Conservation (phyloP, 441 rosid genomes). For the Flueggea neowawraea region DNA sequence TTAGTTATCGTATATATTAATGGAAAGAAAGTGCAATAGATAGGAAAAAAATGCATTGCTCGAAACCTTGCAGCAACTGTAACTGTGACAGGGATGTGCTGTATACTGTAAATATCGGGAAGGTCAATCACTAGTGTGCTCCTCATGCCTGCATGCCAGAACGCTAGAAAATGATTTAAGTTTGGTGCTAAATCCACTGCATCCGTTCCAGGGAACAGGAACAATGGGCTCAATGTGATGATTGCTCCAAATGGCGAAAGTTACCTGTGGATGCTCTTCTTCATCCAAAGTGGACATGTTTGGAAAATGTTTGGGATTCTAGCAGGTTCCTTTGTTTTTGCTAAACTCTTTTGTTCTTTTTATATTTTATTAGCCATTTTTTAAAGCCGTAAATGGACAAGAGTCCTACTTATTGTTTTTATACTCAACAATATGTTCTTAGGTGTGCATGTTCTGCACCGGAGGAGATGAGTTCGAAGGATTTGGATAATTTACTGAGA, state of each 20-base stretch:
- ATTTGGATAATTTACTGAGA: conserved; percentile 57
- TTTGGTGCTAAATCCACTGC: conserved; percentile 10
- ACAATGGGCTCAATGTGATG: conserved; percentile 92
- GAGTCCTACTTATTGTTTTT: background rate
- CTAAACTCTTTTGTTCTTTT: background rate
- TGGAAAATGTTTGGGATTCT: conserved; percentile 74
- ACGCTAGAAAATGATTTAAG: background rate
- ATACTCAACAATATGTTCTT: conserved; percentile 21
- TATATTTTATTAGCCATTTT: background rate
- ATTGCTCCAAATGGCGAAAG: conserved; percentile 89
- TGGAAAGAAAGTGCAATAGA: background rate
- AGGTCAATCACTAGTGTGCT: background rate
- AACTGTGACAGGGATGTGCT: too few species aligned
- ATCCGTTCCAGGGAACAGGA: conserved; percentile 47
- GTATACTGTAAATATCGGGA: too few species aligned
- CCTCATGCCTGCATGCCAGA: background rate
- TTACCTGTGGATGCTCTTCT: conserved; percentile 74
- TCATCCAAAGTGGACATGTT: conserved; percentile 77
- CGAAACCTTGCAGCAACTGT: background rate
- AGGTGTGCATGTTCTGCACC: conserved; percentile 73
- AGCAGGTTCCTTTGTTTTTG: conserved; percentile 39
- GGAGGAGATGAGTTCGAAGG: conserved; percentile 59
- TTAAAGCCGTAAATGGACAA: background rate
- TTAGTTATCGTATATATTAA: background rate
- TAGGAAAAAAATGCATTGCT: too few species aligned